Base-by-base conservation (phyloP, 306 rosid genomes). In the Datisca glomerata region DNA sequence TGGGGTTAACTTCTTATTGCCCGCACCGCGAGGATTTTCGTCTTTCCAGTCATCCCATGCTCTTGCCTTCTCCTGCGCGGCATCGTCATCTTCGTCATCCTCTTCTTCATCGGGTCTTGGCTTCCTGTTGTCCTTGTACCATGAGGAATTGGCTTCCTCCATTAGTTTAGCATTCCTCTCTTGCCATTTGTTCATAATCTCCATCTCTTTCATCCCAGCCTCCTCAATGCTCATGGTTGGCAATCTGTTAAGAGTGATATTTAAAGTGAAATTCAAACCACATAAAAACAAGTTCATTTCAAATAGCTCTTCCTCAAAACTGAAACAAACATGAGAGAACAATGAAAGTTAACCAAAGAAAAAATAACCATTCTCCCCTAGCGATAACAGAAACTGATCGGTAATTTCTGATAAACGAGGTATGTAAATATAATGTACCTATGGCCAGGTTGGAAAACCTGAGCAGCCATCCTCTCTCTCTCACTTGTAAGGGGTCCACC, bases 141-240 rank as follows among this genome's bases (percentile, higher is more conserved):
- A 89, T 4, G 95, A 45, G 10, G 93, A 74, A 67, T 56, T 84
- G 41, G 86, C 86, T 67, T 91, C 96, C 56, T 80, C 92, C 69
- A 91, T 84, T 49, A 80, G 58, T 50, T 54, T 80, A 22, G 41
- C 73, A 61, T 70, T 78, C 62, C 47, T 67, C 81, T 91, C 96
- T 73, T 91, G 98, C 96, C 96, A 91, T 33, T 74, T 68, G 41
- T 84, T 91, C 98, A 80, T 91, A 13, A 91, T 80, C 49, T 80
- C 86, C 98, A 91, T 91, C 73, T 91, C 98, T 46, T 13, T 80
- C 57, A 91, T 54, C 55, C 98, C 98, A 16, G 98, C 98, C 65
- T 91, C 96, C 74, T 91, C 98, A 28, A 91, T 91, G 73, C 98
- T 91, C 98, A 80, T 91, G 63, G 98, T 91, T 39, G 96, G 98